Evolutionary conservation across 1,284 basidiomycete genomes (phyloP), one percentile per base, ranked within the genome.

Genomic region (Ceratobasidium sp.): DNA sequence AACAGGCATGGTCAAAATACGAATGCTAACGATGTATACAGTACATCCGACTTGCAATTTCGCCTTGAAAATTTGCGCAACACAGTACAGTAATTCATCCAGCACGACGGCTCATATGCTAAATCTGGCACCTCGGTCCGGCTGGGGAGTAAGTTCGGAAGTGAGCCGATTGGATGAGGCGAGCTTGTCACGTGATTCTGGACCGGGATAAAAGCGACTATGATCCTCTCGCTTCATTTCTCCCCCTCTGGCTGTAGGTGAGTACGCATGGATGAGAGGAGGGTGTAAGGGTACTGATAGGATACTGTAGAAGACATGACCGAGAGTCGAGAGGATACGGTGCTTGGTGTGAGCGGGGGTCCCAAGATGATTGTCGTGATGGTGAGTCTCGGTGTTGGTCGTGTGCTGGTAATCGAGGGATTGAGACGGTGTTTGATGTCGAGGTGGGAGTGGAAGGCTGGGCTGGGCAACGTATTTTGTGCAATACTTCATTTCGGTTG

Each of bases 361-460:
- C 83, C 86, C n/a, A 81, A 85, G 52, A 83, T 89, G 66, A 83
- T 89, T 78, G 81, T 89, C n/a, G 85, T 88, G 66, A 89, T 89
- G 88, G 88, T 89, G 57, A 54, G 86, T 82, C 4, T 33, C 4
- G 33, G 33, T 33, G 4, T 33, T 33, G 13, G 48, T 17, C 59
- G 15, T 54, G 13, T 38, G 42, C 50, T 33, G 48, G 46, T 48
- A 7, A 50, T 23, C 7, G 44, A 3, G 40, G 28, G 48, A 38
- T 46, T n/a, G 33, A 28, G 46, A 23, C 17, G 46, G 17, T 44
- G 15, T n/a, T 23, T 38, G 20, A 44, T 13, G 17, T 33, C 15
- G 23, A 17, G 62, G 1, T n/a, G 7, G 23, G 23, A n/a, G n/a
- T 26, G 52, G 3, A 17, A 56, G 52, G n/a, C n/a, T 38, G 26